Base-by-base conservation (phyloP, 306 rosid species). In the Vachellia pachyceras region DNA sequence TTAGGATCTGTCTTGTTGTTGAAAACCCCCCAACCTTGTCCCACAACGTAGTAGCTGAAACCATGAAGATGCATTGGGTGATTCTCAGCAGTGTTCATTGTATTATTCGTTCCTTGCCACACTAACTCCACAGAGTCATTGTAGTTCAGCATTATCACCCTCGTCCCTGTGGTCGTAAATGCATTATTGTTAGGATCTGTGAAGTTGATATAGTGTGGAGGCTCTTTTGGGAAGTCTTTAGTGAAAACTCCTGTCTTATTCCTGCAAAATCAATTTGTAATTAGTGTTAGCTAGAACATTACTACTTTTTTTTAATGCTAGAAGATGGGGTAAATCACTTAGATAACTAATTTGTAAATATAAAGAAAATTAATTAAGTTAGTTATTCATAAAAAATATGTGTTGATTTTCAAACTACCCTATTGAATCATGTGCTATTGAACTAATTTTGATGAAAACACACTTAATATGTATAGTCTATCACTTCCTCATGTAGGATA, bases 61-160 rank as follows among this genome's bases (percentile, higher is more conserved):
- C 90, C 90, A 67, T 89, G 92, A 17, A 86, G 82, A 74, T 89
- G 92, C 75, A 86, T 71, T 1, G 90, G 89, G 45, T 89, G 92
- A 79, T 79, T 87, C 89, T 84, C 89, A 4, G 90, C 78, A 11
- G 45, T 76, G n/a, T 3, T 67, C 7, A 37, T 0, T 0, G 20
- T 0, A 33, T 85, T 3, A 39, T 79, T 79, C 0, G 88, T 87
- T 22, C 88, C 92, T 72, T 89, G 89, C 81, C 72, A 80, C 12
- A 85, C 78, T 11, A 89, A 69, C 78, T 88, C 89, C 18, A 88
- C 85, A 5, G 52, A 46, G 23, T 40, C 83, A 14, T 80, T 80
- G 40, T 76, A 85, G n/a, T 79, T 61, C 52, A 87, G n/a, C 60
- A 82, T n/a, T 42, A 39, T 75, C 33, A 35, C 88, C 54, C 77